Percentiles rank a stretch among this genome's conserved stretches.
Conservation (phyloP, 352 stramenopile genomes). For the Globisporangium viniferum region DNA sequence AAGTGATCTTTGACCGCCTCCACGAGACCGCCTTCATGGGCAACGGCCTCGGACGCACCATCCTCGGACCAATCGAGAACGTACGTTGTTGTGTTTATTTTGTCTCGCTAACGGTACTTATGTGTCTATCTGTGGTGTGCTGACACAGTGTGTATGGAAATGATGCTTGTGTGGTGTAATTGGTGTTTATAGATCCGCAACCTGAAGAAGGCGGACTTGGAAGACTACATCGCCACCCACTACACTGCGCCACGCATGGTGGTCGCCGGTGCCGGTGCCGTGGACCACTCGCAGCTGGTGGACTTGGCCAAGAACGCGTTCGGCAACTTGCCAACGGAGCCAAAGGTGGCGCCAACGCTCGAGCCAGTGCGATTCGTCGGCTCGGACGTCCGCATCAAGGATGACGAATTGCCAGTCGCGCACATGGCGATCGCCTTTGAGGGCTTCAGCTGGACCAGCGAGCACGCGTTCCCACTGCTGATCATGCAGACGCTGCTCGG, state of each 20-base stretch:
- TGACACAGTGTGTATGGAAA: conserved; percentile 28
- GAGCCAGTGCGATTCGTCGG: conserved; percentile 84
- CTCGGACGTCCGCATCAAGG: conserved; percentile 91
- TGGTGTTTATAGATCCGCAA: conserved; percentile 67
- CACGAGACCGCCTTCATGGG: conserved; percentile 98
- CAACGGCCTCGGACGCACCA: conserved; percentile 97
- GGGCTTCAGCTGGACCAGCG: conserved; percentile 96
- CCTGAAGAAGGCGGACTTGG: conserved; percentile 93
- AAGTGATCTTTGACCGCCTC: conserved; percentile 99
- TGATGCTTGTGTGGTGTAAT: conserved; percentile 12
- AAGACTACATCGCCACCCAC: conserved; percentile 99
- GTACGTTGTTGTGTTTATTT: conserved; percentile 63
- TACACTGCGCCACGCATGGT: conserved; percentile 99
- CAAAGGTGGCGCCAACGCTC: conserved; percentile 63
- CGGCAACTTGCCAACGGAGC: conserved; percentile 86
- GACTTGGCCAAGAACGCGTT: conserved; percentile 97
- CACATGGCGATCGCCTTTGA: conserved; percentile 98
- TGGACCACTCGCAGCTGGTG: conserved; percentile 98
- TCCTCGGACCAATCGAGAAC: conserved; percentile 98
- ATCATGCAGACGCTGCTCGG: conserved; percentile 96
- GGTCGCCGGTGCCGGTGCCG: conserved; percentile 95
- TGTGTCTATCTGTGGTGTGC: not conserved
- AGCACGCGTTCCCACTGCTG: conserved; percentile 98
- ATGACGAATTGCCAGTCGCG: conserved; percentile 85
- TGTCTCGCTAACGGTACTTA: not conserved